phyloP scores from a whole-genome alignment of 148 eudicot species.

The Talinum fruticosum region DNA sequence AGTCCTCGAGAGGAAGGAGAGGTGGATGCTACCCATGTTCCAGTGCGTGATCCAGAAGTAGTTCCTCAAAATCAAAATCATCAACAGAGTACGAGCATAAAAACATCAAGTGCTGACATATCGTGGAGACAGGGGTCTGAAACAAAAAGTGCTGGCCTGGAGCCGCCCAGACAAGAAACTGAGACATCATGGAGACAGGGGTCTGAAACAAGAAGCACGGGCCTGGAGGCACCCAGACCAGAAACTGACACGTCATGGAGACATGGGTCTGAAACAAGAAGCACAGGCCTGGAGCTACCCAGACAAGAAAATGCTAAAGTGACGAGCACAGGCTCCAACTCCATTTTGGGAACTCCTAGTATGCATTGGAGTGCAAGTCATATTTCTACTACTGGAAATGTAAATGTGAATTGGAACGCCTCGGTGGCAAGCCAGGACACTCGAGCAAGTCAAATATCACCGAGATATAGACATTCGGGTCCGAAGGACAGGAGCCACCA shows the following conservation, averaged over 20 bases:
- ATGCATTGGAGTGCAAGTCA: conserved; percentile 25
- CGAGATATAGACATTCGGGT: conserved; percentile 44
- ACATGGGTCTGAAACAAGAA: conserved; percentile 22
- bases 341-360: conserved; percentile 41
- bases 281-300: conserved; percentile 11
- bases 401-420: conserved; percentile 21
- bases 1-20: conserved; percentile 37
- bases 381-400: background rate
- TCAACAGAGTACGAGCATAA: conserved; percentile 18
- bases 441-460: conserved; percentile 36
- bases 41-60: conserved; percentile 10
- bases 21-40: conserved; percentile 14
- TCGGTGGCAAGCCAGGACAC: conserved; percentile 19
- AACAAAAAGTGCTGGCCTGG: no score
- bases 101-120: conserved; percentile 9
- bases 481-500: conserved; percentile 47
- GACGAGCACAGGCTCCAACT: conserved; percentile 42
- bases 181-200: conserved; percentile 21
- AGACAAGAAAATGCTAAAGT: conserved; percentile 35
- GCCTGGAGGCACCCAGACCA: no score
- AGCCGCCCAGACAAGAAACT: no score
- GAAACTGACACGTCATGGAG: conserved; percentile 17
- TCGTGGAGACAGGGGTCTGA: conserved; percentile 27
- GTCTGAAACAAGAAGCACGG: no score
- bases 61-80: conserved; percentile 3